Evolutionary conservation across 495 filamentous ascomycete genomes (phyloP).

Genomic region (Cenococcum geophilum): DNA sequence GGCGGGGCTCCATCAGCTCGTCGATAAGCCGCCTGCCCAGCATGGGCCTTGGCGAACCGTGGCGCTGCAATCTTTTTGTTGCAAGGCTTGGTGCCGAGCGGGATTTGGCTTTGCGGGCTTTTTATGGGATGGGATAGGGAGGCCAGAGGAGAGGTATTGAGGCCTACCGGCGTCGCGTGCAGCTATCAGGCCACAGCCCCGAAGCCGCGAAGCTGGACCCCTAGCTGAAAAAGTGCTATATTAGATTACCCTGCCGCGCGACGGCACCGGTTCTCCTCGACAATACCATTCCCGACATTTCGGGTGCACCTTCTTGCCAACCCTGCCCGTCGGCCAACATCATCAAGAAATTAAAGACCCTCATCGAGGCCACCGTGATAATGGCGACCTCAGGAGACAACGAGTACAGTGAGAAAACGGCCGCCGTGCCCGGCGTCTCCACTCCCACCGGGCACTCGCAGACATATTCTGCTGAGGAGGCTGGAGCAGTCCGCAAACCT

Average conservation of each 20-base stretch:
- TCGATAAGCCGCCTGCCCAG: slow-evolving; percentile 1
- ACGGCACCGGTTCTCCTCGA: background rate
- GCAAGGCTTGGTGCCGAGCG: too few species aligned
- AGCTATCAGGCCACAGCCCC: background rate
- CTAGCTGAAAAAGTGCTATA: background rate
- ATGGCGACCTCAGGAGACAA: background rate
- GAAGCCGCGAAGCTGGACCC: background rate
- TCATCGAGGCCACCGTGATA: background rate
- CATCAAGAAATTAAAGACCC: background rate
- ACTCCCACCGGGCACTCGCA: slow-evolving; percentile 14
- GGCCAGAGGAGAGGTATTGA: background rate
- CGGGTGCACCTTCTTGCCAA: background rate
- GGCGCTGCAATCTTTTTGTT: background rate
- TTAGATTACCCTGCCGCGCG: slow-evolving; percentile 4
- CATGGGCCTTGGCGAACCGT: background rate
- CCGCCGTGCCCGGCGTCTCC: slow-evolving; percentile 12
- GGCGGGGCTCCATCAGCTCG: background rate
- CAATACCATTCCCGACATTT: background rate
- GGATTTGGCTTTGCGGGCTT: too few species aligned
- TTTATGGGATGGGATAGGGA: background rate
- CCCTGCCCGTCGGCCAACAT: background rate
- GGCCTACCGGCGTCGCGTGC: slow-evolving; percentile 4
- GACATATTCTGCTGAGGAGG: slow-evolving; percentile 31
- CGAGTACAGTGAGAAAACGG: background rate
- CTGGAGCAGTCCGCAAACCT: slow-evolving; percentile 32